Percentiles rank a stretch among this genome's conserved stretches.
Evolutionary conservation across 495 filamentous ascomycete species (phyloP).

Genomic region (Melanomma pulvis-pyrius): DNA sequence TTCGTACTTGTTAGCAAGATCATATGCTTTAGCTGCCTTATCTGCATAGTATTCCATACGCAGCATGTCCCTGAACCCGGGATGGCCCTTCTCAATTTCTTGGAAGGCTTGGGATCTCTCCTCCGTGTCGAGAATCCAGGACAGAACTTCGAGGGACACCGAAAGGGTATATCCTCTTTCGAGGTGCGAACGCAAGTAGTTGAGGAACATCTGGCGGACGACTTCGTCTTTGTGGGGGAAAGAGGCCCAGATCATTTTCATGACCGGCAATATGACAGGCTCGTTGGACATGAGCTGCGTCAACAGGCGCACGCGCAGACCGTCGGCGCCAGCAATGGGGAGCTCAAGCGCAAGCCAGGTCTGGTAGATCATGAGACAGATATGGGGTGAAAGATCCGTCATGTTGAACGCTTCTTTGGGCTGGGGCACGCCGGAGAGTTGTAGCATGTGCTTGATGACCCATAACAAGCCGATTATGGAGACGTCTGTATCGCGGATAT

Average conservation of each 20-base stretch:
- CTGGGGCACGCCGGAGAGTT: not conserved
- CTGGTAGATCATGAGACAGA: not conserved
- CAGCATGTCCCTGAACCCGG: no score
- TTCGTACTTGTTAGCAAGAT: not conserved
- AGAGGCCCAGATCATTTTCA: not conserved
- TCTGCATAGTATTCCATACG: no score
- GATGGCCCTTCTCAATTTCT: no score
- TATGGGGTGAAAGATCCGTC: not conserved
- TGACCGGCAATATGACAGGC: not conserved
- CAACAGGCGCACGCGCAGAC: not conserved
- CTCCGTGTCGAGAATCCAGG: not conserved
- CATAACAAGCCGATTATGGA: not conserved
- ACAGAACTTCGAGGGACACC: not conserved
- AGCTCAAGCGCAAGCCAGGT: slow-evolving; percentile 6
- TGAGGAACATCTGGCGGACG: not conserved
- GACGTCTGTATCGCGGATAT: slow-evolving; percentile 3
- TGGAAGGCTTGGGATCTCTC: not conserved
- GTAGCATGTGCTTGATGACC: slow-evolving; percentile 9
- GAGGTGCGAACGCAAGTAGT: not conserved
- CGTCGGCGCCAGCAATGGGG: not conserved
- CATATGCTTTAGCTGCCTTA: no score
- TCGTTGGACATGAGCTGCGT: not conserved
- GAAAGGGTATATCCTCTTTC: not conserved
- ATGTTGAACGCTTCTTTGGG: not conserved
- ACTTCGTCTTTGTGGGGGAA: not conserved